Evolutionary conservation across 2,329 filamentous ascomycete genomes (phyloP), one percentile per base, ranked within the genome.

Genomic region (Trematosphaeria pertusa): DNA sequence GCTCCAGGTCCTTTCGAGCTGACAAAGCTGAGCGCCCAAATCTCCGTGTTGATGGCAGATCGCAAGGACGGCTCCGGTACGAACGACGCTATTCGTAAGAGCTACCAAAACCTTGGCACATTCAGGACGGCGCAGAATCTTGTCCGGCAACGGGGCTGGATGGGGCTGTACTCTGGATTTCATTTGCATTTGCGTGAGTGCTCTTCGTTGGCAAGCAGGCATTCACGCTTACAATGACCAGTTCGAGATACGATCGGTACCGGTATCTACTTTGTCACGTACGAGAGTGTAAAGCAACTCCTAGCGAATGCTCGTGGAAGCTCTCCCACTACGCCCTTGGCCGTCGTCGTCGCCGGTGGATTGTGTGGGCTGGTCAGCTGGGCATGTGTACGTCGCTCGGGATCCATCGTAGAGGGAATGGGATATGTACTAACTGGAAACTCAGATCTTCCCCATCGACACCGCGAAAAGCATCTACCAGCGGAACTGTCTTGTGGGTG

Each of bases 381-480:
- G 89, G 87, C 88, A 36, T 89, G 67, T 83, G 87, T 89, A 73
- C 64, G 86, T 22, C n/a, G n/a, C 17, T 28, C 11, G 15, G 19
- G 7, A 6, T n/a, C n/a, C n/a, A n/a, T n/a, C n/a, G n/a, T n/a
- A n/a, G n/a, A n/a, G n/a, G n/a, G 6, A n/a, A 36, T 8, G 11
- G 20, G 30, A 30, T 24, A 7, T 3, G n/a, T 17, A 18, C 52
- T 62, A 21, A 65, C 17, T 1, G 3, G 12, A 3, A 10, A n/a
- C 17, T 8, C 26, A 78, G 77, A 80, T 80, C 40, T 81, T 81
- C 50, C 77, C 78, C 3, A 87, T 93, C 54, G 89, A 94, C 69
- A 90, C 88, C 5, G 88, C 88, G 39, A 94, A 94, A 75, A 91
- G 87, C 62, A 88, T 90, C 48, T 95, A 93, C 66, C 90, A 95